A percentile compares a stretch with the other conserved stretches of the same genome.
These are phyloP conservation scores for Bondarzewia mesenterica DNA, from an alignment of 1,284 basidiomycete species.

Conservation along the genomic window DNA sequence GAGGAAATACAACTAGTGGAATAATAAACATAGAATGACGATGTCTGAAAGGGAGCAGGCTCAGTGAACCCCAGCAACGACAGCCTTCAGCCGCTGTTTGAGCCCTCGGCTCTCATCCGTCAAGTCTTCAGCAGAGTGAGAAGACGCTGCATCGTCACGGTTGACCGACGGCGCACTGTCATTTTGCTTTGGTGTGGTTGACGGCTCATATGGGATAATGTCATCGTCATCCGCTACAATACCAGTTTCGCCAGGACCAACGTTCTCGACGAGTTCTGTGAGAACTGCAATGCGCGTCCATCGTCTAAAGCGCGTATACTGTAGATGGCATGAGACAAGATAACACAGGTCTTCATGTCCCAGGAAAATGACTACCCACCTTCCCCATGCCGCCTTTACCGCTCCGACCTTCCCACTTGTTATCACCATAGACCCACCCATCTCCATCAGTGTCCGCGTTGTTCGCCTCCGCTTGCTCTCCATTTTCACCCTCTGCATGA, in stretches of 20 bases:
- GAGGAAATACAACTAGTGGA: too few species aligned
- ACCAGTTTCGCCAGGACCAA: slow-evolving; percentile 28
- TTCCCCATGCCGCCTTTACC: slow-evolving; percentile 82
- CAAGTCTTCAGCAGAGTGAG: background rate
- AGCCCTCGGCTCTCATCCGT: slow-evolving; percentile 10
- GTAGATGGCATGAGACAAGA: slow-evolving; percentile 1
- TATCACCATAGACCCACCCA: slow-evolving; percentile 93
- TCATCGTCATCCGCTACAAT: slow-evolving; percentile 14
- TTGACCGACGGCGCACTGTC: too few species aligned
- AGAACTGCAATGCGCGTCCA: slow-evolving; percentile 82
- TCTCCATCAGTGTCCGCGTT: slow-evolving; percentile 70
- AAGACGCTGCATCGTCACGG: background rate
- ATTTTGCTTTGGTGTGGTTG: background rate
- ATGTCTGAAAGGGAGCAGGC: background rate
- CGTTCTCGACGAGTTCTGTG: slow-evolving; percentile 60
- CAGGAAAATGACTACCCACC: slow-evolving; percentile 24
- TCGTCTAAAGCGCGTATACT: slow-evolving; percentile 78
- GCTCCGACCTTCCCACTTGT: slow-evolving; percentile 86
- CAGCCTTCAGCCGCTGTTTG: slow-evolving; percentile 21
- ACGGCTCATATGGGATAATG: slow-evolving; percentile 1
- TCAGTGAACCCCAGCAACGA: slow-evolving; percentile 10
- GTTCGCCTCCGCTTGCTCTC: slow-evolving; percentile 27
- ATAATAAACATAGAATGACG: too few species aligned
- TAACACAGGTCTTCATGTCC: slow-evolving; percentile 2
- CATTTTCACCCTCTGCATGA: slow-evolving; percentile 14